Percentiles rank a stretch among this genome's conserved stretches.
Evolutionary conservation across 495 filamentous ascomycete genomes (phyloP).

Genomic region (Penicillium silybi): DNA sequence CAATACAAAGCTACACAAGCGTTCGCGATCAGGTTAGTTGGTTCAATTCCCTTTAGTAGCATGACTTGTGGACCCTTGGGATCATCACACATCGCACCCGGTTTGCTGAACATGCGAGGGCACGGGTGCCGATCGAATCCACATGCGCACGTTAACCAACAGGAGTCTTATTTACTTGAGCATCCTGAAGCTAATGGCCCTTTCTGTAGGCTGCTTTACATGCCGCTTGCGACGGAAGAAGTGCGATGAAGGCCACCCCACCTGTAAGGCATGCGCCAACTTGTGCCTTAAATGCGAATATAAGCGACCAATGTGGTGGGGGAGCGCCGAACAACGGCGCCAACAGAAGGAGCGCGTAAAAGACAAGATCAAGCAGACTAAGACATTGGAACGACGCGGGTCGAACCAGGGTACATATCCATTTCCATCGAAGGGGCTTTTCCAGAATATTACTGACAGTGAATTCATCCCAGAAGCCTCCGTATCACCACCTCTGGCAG

Average conservation of each 20-base stretch:
- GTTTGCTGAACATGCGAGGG: too few relatives aligned
- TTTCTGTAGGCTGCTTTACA: constrained; percentile 80
- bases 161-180: too few relatives aligned
- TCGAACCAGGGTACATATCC: constrained; percentile 37
- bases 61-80: too few relatives aligned
- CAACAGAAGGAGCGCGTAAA: constrained; percentile 93
- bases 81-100: too few relatives aligned
- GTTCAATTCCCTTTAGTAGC: too few relatives aligned
- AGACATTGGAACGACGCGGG: constrained; percentile 77
- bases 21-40: constrained; percentile 78
- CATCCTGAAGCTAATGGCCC: not conserved
- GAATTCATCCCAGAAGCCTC: not conserved
- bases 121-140: too few relatives aligned
- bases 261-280: constrained; percentile 85
- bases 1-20: constrained; percentile 75
- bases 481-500: constrained; percentile 54
- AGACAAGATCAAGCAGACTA: constrained; percentile 94
- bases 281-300: constrained; percentile 88
- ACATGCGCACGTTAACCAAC: too few relatives aligned
- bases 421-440: not conserved
- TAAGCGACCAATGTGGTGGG: constrained; percentile 96
- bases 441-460: too few relatives aligned
- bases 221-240: constrained; percentile 95
- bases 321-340: constrained; percentile 77
- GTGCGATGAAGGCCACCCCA: constrained; percentile 88